Evolutionary conservation across 352 stramenopile genomes (phyloP).

Genomic region (Ophiocytium majus): DNA sequence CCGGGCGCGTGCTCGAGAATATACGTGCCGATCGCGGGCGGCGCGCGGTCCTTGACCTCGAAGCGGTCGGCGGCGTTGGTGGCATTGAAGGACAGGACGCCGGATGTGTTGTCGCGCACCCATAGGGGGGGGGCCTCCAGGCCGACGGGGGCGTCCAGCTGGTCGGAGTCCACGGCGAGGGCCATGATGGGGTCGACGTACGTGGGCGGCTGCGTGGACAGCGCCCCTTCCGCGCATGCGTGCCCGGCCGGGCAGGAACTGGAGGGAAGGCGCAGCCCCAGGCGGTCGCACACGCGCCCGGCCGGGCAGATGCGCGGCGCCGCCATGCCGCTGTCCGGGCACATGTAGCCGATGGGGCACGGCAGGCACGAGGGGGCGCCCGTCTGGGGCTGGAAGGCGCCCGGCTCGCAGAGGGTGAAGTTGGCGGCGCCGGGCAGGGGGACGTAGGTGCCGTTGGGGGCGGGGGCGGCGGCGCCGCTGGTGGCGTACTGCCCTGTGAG

Average conservation of each 20-base stretch:
- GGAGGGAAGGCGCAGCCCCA: slow-evolving; percentile 72
- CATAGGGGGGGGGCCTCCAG: no score
- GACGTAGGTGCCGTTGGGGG: slow-evolving; percentile 80
- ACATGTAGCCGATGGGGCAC: slow-evolving; percentile 90
- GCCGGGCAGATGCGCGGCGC: slow-evolving; percentile 82
- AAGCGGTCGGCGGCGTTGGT: neutral
- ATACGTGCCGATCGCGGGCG: neutral
- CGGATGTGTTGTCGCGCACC: slow-evolving; percentile 51
- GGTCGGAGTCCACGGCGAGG: neutral
- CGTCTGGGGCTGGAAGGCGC: slow-evolving; percentile 83
- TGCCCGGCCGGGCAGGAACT: slow-evolving; percentile 83
- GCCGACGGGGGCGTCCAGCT: no score
- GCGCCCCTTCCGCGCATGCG: slow-evolving; percentile 87
- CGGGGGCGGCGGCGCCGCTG: slow-evolving; percentile 63
- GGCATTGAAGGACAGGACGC: slow-evolving; percentile 57
- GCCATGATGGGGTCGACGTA: slow-evolving; percentile 59
- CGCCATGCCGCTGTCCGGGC: slow-evolving; percentile 79
- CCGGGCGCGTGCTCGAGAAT: neutral
- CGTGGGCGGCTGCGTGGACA: slow-evolving; percentile 69
- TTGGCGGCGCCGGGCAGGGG: slow-evolving; percentile 66
- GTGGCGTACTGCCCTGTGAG: slow-evolving; percentile 66
- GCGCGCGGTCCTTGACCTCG: neutral
- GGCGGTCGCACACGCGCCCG: slow-evolving; percentile 81
- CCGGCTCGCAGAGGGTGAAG: slow-evolving; percentile 86
- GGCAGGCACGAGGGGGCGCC: slow-evolving; percentile 72